Conservation (phyloP, 2,329 filamentous ascomycete species). For the Talaromyces rugulosus region DNA sequence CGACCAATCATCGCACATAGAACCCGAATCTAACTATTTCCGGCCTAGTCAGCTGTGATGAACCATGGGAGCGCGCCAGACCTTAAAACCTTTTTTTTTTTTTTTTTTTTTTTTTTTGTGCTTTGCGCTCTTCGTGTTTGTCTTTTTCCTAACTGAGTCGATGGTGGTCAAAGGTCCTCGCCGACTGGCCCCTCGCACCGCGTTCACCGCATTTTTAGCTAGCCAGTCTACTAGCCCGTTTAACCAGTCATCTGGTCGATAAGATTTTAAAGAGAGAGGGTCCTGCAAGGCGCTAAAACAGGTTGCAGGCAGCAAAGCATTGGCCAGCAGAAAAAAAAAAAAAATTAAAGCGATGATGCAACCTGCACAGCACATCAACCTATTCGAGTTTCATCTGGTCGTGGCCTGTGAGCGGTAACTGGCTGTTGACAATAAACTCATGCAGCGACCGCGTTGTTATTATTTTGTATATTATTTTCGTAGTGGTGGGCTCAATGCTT, state of each 20-base stretch:
- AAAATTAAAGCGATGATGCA: background rate
- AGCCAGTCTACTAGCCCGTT: background rate
- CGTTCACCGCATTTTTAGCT: background rate
- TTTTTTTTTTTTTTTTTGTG: background rate
- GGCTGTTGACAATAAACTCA: background rate
- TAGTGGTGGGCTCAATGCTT: background rate
- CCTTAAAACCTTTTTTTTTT: background rate
- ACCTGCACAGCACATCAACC: background rate
- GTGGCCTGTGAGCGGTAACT: background rate
- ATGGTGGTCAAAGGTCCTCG: background rate
- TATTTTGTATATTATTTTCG: background rate
- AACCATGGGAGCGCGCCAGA: background rate
- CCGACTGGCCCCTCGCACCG: background rate
- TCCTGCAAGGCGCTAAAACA: background rate
- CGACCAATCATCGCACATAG: background rate
- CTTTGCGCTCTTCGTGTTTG: background rate
- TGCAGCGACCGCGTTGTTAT: background rate
- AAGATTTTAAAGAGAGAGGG: background rate
- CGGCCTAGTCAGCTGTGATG: background rate
- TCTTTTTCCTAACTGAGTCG: conserved; percentile 10
- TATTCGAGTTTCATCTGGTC: background rate
- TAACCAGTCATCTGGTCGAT: background rate
- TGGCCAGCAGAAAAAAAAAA: background rate
- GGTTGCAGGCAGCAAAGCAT: background rate
- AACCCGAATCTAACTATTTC: background rate